These are phyloP conservation scores for Didymella keratinophila DNA, from an alignment of 2,329 filamentous ascomycete species.

Conservation along the genomic window DNA sequence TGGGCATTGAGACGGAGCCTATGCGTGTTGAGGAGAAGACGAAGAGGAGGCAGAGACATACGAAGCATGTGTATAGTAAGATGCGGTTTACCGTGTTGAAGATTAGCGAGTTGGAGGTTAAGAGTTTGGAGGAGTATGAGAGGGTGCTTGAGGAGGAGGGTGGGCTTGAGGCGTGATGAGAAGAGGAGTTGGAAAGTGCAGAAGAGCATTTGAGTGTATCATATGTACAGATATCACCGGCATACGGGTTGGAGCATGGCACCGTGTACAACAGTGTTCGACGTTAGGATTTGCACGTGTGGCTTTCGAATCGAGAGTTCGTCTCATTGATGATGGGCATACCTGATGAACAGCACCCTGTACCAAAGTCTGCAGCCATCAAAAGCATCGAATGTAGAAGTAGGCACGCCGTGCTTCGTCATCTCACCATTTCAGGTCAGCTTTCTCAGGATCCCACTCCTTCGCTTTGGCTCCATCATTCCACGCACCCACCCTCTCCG, in stretches of 20 bases:
- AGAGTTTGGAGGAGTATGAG: slow-evolving; percentile 62
- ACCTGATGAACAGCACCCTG: too few relatives aligned
- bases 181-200: neutral
- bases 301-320: too few relatives aligned
- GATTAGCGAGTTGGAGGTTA: slow-evolving; percentile 81
- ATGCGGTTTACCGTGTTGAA: slow-evolving; percentile 85
- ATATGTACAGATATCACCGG: slow-evolving; percentile 29
- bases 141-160: slow-evolving; percentile 36
- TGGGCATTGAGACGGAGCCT: slow-evolving; percentile 79
- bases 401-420: neutral
- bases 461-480: too few relatives aligned
- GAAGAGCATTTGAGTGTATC: slow-evolving; percentile 19
- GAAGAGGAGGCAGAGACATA: slow-evolving; percentile 70
- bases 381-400: neutral
- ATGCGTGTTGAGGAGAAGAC: slow-evolving; percentile 64
- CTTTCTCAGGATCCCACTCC: neutral
- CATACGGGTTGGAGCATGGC: slow-evolving; percentile 13
- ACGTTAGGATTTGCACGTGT: too few relatives aligned
- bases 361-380: too few relatives aligned
- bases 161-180: neutral
- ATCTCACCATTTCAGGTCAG: neutral
- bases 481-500: too few relatives aligned
- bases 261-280: slow-evolving; percentile 1
- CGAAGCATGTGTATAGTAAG: slow-evolving; percentile 84
- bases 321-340: too few relatives aligned